Evolutionary conservation across 352 stramenopile species (phyloP), one percentile per base, ranked within the genome.

Genomic region (Phytopythium mirpurense): DNA sequence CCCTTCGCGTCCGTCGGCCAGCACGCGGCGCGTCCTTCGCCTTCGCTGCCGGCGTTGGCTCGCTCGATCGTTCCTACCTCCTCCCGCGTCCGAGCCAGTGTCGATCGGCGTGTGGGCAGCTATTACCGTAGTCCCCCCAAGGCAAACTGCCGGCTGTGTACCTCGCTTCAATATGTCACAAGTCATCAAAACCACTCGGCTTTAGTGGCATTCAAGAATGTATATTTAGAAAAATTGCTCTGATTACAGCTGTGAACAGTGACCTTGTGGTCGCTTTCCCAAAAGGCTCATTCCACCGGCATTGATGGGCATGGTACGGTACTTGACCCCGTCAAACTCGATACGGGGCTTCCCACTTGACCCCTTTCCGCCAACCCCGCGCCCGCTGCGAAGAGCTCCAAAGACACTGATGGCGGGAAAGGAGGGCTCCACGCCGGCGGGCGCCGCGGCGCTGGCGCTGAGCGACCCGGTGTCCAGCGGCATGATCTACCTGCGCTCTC

Each of bases 401-500:
- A n/a, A n/a, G n/a, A n/a, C n/a, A n/a, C n/a, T n/a, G n/a, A 47
- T 47, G 41, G 24, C 41, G 23, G 15, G 14, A 12, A 47, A 47
- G 23, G 41, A 47, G 41, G 9, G n/a, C n/a, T n/a, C n/a, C n/a
- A n/a, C 37, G 37, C 32, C 32, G 32, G 11, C n/a, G 37, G 11
- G 36, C 18, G 16, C 36, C 5, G 40, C 21, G 14, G 24, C 41
- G 23, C 23, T 47, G 41, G 41, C 41, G 41, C 21, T 47, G 23
- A 2, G 3, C 41, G 41, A 47, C 15, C 41, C 41, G 24, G 41
- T 34, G 41, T 6, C 15, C 0, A 32, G 41, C n/a, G 35, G 46
- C 46, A 42, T 31, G 27, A 40, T 26, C 11, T 41, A 21, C 46
- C 19, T 38, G 31, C 46, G 19, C n/a, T 16, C 31, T 9, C 31